These are phyloP conservation scores for Backusella macrospora DNA, from an alignment of 192 early-diverging fungal genomes.

Conservation along the genomic window DNA sequence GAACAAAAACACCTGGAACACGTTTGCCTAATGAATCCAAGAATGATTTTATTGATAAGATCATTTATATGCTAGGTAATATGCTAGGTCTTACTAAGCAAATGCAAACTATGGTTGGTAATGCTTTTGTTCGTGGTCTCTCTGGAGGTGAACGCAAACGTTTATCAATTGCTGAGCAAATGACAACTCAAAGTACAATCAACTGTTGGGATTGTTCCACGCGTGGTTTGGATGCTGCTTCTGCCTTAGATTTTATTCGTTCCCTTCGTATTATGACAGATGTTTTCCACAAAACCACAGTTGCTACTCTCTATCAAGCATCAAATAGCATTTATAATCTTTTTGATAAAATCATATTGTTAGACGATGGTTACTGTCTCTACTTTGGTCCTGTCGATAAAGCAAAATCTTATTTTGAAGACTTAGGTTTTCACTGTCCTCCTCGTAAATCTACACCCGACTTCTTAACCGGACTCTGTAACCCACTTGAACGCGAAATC, in stretches of 20 bases:
- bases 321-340: conserved; percentile 78
- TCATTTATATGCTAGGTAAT: conserved; percentile 51
- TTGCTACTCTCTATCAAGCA: conserved; percentile 66
- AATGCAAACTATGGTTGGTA: conserved; percentile 71
- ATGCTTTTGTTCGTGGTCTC: conserved; percentile 75
- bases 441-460: conserved; percentile 70
- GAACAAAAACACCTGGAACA: conserved; percentile 70
- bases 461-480: conserved; percentile 72
- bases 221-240: conserved; percentile 81
- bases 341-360: conserved; percentile 70
- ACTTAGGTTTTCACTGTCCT: conserved; percentile 64
- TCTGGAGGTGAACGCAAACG: conserved; percentile 81
- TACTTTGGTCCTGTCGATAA: conserved; percentile 67
- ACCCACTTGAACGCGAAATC: conserved; percentile 56
- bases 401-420: conserved; percentile 65
- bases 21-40: conserved; percentile 51
- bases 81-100: conserved; percentile 61
- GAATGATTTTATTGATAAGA: conserved; percentile 52
- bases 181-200: conserved; percentile 63
- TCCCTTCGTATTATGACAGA: conserved; percentile 75
- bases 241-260: conserved; percentile 77
- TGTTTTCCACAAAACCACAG: conserved; percentile 63
- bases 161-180: conserved; percentile 77
- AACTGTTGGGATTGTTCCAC: conserved; percentile 67
- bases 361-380: conserved; percentile 68